phyloP scores from a whole-genome alignment of 2,329 filamentous ascomycete genomes.

The Daldinia sp. region DNA sequence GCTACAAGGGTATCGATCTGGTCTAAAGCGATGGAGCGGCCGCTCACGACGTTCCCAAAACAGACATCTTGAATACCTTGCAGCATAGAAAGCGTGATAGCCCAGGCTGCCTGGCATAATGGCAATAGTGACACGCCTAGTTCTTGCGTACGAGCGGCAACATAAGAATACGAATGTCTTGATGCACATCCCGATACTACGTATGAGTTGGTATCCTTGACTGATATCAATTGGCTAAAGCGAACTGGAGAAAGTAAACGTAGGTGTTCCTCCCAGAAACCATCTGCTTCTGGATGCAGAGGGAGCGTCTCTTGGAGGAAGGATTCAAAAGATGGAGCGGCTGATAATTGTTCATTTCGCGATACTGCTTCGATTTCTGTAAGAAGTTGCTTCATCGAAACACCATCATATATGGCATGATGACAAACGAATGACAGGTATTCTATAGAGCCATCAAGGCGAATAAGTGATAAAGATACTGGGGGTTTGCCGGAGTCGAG shows the following conservation, averaged over 20 bases:
- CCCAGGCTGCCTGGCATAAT: slow-evolving; percentile 77
- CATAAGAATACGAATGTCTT: slow-evolving; percentile 49
- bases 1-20: slow-evolving; percentile 78
- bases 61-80: slow-evolving; percentile 72
- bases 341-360: slow-evolving; percentile 54
- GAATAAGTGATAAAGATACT: slow-evolving; percentile 55
- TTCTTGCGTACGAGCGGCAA: slow-evolving; percentile 60
- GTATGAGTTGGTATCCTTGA: slow-evolving; percentile 11
- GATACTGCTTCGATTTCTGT: slow-evolving; percentile 73
- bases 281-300: slow-evolving; percentile 58
- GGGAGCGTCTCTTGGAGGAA: slow-evolving; percentile 70
- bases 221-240: slow-evolving; percentile 18
- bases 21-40: slow-evolving; percentile 72
- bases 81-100: slow-evolving; percentile 66
- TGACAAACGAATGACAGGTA: slow-evolving; percentile 67
- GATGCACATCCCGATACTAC: slow-evolving; percentile 24
- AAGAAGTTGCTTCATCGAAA: slow-evolving; percentile 75
- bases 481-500: slow-evolving; percentile 57
- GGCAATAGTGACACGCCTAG: slow-evolving; percentile 70
- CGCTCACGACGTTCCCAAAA: slow-evolving; percentile 87
- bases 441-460: slow-evolving; percentile 36
- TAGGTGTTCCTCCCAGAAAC: slow-evolving; percentile 73
- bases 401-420: slow-evolving; percentile 87
- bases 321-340: slow-evolving; percentile 63
- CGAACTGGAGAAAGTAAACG: slow-evolving; percentile 52